phyloP scores from a whole-genome alignment of 352 stramenopile genomes.

The Phytophthora vignae region DNA sequence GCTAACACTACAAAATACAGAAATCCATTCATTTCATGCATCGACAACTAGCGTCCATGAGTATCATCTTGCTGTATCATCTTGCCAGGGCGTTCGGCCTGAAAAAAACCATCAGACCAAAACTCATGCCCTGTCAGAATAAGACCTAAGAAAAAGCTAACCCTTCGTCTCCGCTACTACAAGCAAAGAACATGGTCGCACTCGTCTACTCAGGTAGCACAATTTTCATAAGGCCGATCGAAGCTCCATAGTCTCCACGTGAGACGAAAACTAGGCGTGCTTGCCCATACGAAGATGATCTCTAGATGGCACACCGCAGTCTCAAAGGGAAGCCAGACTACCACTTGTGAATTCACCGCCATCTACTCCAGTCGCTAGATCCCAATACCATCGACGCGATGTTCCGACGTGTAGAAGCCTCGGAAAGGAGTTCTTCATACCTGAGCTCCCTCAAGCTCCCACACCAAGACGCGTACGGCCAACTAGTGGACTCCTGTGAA shows the following conservation, averaged over 20 bases:
- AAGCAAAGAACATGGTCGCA: not conserved
- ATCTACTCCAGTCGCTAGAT: not conserved
- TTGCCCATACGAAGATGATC: constrained; percentile 15
- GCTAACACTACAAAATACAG: no score
- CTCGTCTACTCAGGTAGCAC: constrained; percentile 20
- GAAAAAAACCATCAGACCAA: no score
- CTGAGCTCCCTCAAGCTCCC: constrained; percentile 32
- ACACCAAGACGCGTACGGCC: constrained; percentile 25
- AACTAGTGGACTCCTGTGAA: constrained; percentile 14
- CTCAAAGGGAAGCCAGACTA: not conserved
- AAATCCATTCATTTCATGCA: no score
- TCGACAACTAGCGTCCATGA: no score
- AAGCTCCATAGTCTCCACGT: constrained; percentile 9
- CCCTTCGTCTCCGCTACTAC: no score
- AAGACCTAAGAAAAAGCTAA: no score
- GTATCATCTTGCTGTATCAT: no score
- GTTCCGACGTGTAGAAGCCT: constrained; percentile 10
- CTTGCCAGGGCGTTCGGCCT: no score
- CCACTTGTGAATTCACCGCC: constrained; percentile 14
- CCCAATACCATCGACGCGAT: constrained; percentile 3
- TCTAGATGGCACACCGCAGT: not conserved
- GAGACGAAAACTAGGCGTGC: constrained; percentile 18
- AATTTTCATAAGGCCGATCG: not conserved
- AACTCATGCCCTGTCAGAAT: no score
- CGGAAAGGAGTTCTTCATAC: constrained; percentile 21